Conservation (phyloP, 208 protist species). For the Trichomonas gallinae region DNA sequence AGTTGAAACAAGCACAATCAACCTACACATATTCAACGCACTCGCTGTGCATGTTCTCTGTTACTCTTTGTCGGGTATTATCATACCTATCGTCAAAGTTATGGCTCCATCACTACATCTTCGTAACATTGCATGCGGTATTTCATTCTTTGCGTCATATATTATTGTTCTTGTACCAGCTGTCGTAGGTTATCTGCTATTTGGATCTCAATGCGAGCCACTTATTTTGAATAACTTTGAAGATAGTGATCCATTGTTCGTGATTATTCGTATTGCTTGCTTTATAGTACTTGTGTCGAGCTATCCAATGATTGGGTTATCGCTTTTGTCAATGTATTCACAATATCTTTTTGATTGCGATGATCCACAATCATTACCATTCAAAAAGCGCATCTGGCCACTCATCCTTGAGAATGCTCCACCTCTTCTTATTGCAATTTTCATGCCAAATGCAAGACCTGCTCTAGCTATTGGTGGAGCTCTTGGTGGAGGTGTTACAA, state of each 20-base stretch:
- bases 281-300: neutral
- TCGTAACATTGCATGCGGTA: neutral
- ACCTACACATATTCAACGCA: neutral
- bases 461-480: neutral
- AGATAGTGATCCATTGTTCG: neutral
- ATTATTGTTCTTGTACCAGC: neutral
- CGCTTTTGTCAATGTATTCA: neutral
- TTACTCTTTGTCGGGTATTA: neutral
- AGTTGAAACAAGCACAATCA: neutral
- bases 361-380: neutral
- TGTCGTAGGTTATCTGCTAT: neutral
- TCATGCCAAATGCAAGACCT: neutral
- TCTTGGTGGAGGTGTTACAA: neutral
- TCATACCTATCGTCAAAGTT: neutral
- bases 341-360: neutral
- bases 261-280: neutral
- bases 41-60: neutral
- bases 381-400: neutral
- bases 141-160: neutral
- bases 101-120: neutral
- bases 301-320: neutral
- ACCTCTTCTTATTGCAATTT: neutral
- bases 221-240: neutral
- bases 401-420: neutral
- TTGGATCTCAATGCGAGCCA: neutral